Evolutionary conservation across 192 early-diverging fungal species (phyloP).

Genomic region (Geranomyces michiganensis): DNA sequence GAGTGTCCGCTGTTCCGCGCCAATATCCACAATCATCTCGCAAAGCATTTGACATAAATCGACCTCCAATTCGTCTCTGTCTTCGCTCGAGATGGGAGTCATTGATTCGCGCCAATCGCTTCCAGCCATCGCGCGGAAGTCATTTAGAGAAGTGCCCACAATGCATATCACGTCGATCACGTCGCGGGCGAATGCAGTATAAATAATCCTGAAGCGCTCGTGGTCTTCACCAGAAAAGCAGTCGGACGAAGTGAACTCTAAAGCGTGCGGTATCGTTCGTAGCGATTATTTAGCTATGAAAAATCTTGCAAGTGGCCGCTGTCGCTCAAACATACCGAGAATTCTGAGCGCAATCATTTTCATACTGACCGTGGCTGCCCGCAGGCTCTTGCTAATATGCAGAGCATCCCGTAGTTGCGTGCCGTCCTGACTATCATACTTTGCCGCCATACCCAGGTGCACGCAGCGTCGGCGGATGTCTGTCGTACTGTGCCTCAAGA

Average conservation of each 20-base stretch:
- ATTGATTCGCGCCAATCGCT: not conserved
- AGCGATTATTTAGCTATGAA: too few relatives aligned
- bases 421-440: not conserved
- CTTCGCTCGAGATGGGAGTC: not conserved
- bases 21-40: not conserved
- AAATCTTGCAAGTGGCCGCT: too few relatives aligned
- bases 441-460: not conserved
- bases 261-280: not conserved
- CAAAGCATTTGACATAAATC: constrained; percentile 13
- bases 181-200: constrained; percentile 9
- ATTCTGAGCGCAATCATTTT: constrained; percentile 1
- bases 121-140: not conserved
- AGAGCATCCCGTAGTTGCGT: not conserved
- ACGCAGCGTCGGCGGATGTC: not conserved
- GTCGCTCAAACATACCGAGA: not conserved
- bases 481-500: not conserved
- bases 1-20: constrained; percentile 1
- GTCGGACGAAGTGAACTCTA: not conserved
- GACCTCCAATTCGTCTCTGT: not conserved
- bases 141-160: constrained; percentile 2
- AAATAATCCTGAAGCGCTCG: constrained; percentile 11
- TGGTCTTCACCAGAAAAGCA: constrained; percentile 1
- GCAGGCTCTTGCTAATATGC: not conserved
- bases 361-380: not conserved
- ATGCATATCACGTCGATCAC: constrained; percentile 7